A percentile compares a stretch with the other conserved stretches of the same genome.
phyloP scores from a whole-genome alignment of 2,329 filamentous ascomycete species.

The Hirsutella rhossiliensis region DNA sequence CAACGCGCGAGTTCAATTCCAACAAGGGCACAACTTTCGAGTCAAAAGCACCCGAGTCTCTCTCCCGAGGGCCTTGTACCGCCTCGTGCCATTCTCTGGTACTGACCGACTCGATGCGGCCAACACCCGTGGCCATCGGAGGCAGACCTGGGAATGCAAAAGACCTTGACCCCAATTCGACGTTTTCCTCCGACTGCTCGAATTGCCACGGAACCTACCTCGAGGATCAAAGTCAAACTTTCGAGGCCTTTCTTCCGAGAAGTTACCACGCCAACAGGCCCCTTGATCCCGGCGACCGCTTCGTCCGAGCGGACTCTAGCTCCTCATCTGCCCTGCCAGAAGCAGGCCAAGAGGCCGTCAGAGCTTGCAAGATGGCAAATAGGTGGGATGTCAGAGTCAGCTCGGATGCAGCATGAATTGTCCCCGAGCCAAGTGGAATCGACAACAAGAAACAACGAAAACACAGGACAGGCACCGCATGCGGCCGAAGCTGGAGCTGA shows the following conservation, averaged over 20 bases:
- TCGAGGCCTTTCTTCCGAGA: not conserved
- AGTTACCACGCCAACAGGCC: not conserved
- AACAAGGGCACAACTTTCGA: not conserved
- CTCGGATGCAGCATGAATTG: too few relatives aligned
- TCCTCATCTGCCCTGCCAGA: too few relatives aligned
- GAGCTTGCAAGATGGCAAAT: too few relatives aligned
- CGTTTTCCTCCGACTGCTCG: conserved; percentile 7
- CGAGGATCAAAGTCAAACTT: not conserved
- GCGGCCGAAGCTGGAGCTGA: not conserved
- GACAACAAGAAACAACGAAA: not conserved
- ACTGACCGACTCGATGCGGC: conserved; percentile 9
- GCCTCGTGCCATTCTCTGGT: too few relatives aligned
- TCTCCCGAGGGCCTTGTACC: too few relatives aligned
- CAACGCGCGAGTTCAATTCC: not conserved
- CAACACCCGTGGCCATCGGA: conserved; percentile 7
- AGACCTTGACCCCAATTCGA: conserved; percentile 9
- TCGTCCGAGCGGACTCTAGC: too few relatives aligned
- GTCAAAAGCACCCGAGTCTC: not conserved
- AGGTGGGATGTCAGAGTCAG: too few relatives aligned
- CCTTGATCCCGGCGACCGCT: not conserved
- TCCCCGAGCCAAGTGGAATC: not conserved
- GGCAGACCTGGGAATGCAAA: conserved; percentile 17
- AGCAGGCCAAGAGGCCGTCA: too few relatives aligned
- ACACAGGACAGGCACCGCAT: conserved; percentile 1
- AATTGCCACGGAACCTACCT: conserved; percentile 3